phyloP scores from a whole-genome alignment of 1,139 yeast genomes.

The Kazachstania sp. region DNA sequence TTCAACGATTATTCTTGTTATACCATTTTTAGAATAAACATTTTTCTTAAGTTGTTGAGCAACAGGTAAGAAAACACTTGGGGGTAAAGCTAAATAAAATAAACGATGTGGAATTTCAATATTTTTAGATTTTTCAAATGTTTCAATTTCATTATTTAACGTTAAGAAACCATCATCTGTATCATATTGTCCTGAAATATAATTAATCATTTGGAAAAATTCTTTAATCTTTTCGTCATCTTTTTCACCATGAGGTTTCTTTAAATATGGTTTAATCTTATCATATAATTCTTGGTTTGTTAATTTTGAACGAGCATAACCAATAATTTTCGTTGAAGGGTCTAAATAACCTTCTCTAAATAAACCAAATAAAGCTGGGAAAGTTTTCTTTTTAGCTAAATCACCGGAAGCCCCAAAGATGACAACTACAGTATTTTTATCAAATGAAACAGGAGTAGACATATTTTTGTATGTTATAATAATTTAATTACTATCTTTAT shows the following conservation, averaged over 20 bases:
- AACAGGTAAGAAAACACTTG: slow-evolving; percentile 77
- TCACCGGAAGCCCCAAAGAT: slow-evolving; percentile 98
- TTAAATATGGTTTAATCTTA: slow-evolving; percentile 59
- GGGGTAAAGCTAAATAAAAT: slow-evolving; percentile 91
- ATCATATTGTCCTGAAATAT: slow-evolving; percentile 76
- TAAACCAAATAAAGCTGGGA: slow-evolving; percentile 66
- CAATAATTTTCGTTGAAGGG: slow-evolving; percentile 60
- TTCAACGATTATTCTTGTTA: slow-evolving; percentile 79
- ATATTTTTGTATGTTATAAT: neutral
- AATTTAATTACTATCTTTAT: too few relatives aligned
- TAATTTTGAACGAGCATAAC: slow-evolving; percentile 83
- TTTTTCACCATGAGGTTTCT: slow-evolving; percentile 43
- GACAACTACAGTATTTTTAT: slow-evolving; percentile 60
- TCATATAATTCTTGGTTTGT: slow-evolving; percentile 55
- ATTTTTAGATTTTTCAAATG: slow-evolving; percentile 45
- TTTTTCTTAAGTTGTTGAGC: slow-evolving; percentile 61
- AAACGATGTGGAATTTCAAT: slow-evolving; percentile 57
- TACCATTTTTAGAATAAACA: slow-evolving; percentile 60
- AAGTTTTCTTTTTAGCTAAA: slow-evolving; percentile 91
- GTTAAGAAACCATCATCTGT: slow-evolving; percentile 58
- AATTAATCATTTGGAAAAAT: slow-evolving; percentile 57
- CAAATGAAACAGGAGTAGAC: slow-evolving; percentile 32
- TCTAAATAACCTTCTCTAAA: slow-evolving; percentile 77
- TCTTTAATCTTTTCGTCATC: slow-evolving; percentile 44
- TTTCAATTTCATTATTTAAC: slow-evolving; percentile 47